These are phyloP conservation scores for Podila epicladia DNA, from an alignment of 192 early-diverging fungal genomes.

Conservation along the genomic window DNA sequence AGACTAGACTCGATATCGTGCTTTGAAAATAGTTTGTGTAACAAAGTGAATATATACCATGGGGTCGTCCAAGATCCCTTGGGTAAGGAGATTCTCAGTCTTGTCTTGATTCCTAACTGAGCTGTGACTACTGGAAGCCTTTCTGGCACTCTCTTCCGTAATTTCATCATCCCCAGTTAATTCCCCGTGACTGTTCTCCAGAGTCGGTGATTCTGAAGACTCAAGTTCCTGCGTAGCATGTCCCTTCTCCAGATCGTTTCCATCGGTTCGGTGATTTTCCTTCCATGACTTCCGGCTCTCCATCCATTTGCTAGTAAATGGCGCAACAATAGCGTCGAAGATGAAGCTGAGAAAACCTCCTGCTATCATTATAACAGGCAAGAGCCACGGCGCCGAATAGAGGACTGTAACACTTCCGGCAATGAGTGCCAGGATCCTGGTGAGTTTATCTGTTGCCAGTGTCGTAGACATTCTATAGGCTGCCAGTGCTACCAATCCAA, in stretches of 20 bases:
- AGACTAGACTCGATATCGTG: no score
- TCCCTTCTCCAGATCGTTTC: neutral
- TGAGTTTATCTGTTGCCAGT: conserved; percentile 43
- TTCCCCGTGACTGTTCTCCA: no score
- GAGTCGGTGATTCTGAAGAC: no score
- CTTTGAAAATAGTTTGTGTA: no score
- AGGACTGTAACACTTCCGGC: conserved; percentile 32
- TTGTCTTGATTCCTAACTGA: no score
- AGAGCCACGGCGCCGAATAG: conserved; percentile 56
- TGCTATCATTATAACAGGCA: conserved; percentile 63
- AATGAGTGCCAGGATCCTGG: conserved; percentile 36
- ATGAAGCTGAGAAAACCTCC: conserved; percentile 52
- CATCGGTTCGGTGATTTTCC: neutral
- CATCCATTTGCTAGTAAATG: neutral
- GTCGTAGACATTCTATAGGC: conserved; percentile 54
- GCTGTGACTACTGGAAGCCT: no score
- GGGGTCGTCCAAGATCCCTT: no score
- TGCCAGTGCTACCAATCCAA: conserved; percentile 71
- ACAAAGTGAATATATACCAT: no score
- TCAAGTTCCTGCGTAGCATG: no score
- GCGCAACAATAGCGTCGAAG: conserved; percentile 15
- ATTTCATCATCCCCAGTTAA: no score
- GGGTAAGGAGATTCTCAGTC: no score
- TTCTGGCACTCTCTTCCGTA: no score
- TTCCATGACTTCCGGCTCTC: neutral